Conservation (phyloP, 345 rosid genomes). For the Citrus maxima region DNA sequence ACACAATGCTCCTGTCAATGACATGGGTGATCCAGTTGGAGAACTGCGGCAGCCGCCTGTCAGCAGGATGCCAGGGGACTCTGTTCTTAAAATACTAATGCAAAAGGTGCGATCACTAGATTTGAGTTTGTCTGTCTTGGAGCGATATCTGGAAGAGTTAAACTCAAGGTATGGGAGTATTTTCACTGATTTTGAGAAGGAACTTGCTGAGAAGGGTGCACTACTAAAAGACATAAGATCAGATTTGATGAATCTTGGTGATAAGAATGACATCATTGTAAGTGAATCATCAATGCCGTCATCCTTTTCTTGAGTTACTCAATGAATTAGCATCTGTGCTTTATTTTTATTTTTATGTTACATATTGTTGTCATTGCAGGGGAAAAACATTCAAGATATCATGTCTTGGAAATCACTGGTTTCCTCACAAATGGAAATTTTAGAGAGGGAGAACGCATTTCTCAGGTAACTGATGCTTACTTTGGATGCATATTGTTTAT, state of each 20-base stretch:
- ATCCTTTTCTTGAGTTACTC: not conserved
- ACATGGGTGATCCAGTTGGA: slow-evolving; percentile 27
- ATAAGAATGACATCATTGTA: slow-evolving; percentile 32
- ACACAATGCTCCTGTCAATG: slow-evolving; percentile 17
- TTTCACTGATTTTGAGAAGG: slow-evolving; percentile 42
- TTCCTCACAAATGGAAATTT: slow-evolving; percentile 34
- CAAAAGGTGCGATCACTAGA: slow-evolving; percentile 53
- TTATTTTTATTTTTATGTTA: not conserved
- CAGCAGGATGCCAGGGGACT: slow-evolving; percentile 49
- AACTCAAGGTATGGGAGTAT: slow-evolving; percentile 41
- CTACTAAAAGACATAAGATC: slow-evolving; percentile 32
- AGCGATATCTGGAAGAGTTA: slow-evolving; percentile 49
- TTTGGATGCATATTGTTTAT: not conserved
- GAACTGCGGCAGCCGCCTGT: slow-evolving; percentile 39
- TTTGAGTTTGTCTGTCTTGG: slow-evolving; percentile 45
- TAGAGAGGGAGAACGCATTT: slow-evolving; percentile 31
- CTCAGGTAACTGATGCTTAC: slow-evolving; percentile 30
- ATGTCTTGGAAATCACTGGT: slow-evolving; percentile 39
- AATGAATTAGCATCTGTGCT: not conserved
- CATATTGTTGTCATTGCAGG: slow-evolving; percentile 29
- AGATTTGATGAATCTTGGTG: slow-evolving; percentile 29
- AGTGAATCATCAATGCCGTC: not conserved
- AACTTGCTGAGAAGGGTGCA: slow-evolving; percentile 32
- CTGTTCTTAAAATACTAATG: slow-evolving; percentile 52
- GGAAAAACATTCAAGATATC: slow-evolving; percentile 36